Evolutionary conservation across 768 basidiomycete species (phyloP).

Genomic region (Leccinum uliginosum): DNA sequence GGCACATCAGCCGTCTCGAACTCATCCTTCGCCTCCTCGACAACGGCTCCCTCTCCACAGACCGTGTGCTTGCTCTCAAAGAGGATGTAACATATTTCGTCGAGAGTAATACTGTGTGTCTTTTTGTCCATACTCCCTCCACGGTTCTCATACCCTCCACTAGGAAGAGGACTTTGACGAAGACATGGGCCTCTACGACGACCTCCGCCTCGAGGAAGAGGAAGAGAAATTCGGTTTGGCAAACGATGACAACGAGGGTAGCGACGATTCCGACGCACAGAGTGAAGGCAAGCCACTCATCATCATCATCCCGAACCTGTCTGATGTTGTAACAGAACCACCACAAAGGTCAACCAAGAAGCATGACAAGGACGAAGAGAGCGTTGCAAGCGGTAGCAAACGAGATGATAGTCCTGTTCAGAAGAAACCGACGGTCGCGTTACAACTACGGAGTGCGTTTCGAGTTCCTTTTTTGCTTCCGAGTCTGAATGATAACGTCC

Average conservation of each 20-base stretch:
- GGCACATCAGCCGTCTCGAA: slow-evolving; percentile 92
- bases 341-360: slow-evolving; percentile 72
- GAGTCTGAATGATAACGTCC: slow-evolving; percentile 15
- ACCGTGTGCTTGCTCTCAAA: slow-evolving; percentile 76
- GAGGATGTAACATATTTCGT: slow-evolving; percentile 97
- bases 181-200: slow-evolving; percentile 96
- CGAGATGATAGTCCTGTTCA: slow-evolving; percentile 74
- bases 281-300: slow-evolving; percentile 58
- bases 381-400: slow-evolving; percentile 61
- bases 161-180: slow-evolving; percentile 98
- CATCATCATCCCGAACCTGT: background rate
- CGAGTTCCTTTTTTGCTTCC: slow-evolving; percentile 1
- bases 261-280: slow-evolving; percentile 68
- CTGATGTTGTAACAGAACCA: slow-evolving; percentile 40
- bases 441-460: slow-evolving; percentile 71
- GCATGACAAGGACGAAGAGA: slow-evolving; percentile 69
- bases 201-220: slow-evolving; percentile 94
- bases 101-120: slow-evolving; percentile 87
- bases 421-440: slow-evolving; percentile 65
- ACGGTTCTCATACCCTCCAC: slow-evolving; percentile 16
- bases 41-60: slow-evolving; percentile 83
- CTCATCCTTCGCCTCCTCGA: slow-evolving; percentile 89
- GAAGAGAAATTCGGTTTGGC: slow-evolving; percentile 88
- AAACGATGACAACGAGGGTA: slow-evolving; percentile 62
- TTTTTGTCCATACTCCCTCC: slow-evolving; percentile 2